A percentile compares a stretch with the other conserved stretches of the same genome.
phyloP scores from a whole-genome alignment of 768 basidiomycete species.

The Hypholoma fasciculare region DNA sequence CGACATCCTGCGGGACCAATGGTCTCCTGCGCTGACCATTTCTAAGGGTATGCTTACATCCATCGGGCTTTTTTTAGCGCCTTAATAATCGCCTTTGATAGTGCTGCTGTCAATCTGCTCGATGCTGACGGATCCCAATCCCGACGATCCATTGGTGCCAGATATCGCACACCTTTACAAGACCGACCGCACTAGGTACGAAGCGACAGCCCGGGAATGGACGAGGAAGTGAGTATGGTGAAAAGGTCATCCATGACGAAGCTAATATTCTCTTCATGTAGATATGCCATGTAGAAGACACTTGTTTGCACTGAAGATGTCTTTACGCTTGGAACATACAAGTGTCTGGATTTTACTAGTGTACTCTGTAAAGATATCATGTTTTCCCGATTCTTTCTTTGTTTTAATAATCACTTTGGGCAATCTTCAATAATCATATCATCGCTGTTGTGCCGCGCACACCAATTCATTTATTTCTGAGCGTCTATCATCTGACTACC shows the following conservation, averaged over 20 bases:
- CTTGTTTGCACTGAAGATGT: conserved; percentile 18
- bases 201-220: conserved; percentile 98
- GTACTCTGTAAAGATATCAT: conserved; percentile 33
- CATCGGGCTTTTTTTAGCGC: background rate
- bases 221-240: conserved; percentile 85
- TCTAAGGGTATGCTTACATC: conserved; percentile 77
- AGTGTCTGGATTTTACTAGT: conserved; percentile 30
- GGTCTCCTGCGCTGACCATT: conserved; percentile 98
- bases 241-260: background rate
- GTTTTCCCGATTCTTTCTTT: conserved; percentile 25
- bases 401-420: conserved; percentile 31
- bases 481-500: background rate
- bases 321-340: conserved; percentile 19
- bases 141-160: conserved; percentile 97
- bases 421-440: conserved; percentile 22
- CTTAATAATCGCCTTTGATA: background rate
- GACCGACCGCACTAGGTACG: conserved; percentile 96
- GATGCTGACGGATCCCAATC: conserved; percentile 99
- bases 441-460: conserved; percentile 5
- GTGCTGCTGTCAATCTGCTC: conserved; percentile 98
- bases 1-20: conserved; percentile 98
- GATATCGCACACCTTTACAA: conserved; percentile 99
- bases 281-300: conserved; percentile 53
- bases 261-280: conserved; percentile 14
- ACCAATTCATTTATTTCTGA: background rate